Base-by-base conservation (phyloP, 1,284 basidiomycete genomes). In the Fistulinella cinereoalba region DNA sequence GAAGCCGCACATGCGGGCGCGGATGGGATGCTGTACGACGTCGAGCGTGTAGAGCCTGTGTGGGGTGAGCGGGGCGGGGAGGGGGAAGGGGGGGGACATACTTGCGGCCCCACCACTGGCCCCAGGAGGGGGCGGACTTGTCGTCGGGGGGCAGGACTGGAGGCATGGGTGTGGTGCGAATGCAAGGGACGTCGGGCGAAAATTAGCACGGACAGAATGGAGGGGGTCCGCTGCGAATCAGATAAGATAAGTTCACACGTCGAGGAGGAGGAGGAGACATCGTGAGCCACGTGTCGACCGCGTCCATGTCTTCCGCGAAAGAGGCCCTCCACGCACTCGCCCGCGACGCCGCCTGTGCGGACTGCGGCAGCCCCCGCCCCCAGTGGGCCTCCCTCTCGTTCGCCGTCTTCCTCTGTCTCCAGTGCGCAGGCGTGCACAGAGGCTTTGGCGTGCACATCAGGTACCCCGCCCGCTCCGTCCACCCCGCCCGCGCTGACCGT, bases 1-100 rank as follows among this genome's bases (percentile, higher is more conserved):
- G 68, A 95, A 94, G 4, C 92, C 92, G 67, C 92, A 95, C 81
- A 94, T 94, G 56, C 92, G 81, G 29, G 92, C 92, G 37, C 92
- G 79, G 40, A 91, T 69, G 28, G 92, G 92, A 57, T 95, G 81
- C 63, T 96, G 92, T 5, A 90, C 79, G 54, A 94, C 81, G 56
- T 89, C 83, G 32, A 95, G 76, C 11, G 84, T 80, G 65, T 92
- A 94, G 58, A 85, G 75, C 61, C 91, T 92, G 62, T 11, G 27
- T 28, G 0, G 22, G 36, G 50, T 51, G 44, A 48, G 49, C 22
- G 28, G 25, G 16, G 15, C 21, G 37, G 37, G 2, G 18, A 34
- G 6, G 6, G 33, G 52, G 38, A 39, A 41, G 15, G 51, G 55
- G 49, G 47, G 71, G 74, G 60, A 36, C 45, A 1, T 33, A 62